These are phyloP conservation scores for Endoconidiophora laricicola DNA, from an alignment of 2,329 filamentous ascomycete genomes.

Conservation along the genomic window DNA sequence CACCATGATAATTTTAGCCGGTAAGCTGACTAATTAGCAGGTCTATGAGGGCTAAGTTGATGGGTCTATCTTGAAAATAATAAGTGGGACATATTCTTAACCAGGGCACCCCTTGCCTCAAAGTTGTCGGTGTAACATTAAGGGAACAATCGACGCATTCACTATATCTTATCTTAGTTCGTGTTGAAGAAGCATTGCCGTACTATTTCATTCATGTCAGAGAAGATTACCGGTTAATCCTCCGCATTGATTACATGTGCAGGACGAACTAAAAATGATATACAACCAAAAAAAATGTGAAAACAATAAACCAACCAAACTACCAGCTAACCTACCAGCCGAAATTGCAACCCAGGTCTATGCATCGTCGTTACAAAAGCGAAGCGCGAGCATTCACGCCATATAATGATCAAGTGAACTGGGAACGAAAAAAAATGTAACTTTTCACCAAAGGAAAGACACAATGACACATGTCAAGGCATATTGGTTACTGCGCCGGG, in stretches of 20 bases:
- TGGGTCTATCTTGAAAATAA: slow-evolving; percentile 1
- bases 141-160: too few relatives aligned
- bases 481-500: slow-evolving; percentile 44
- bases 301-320: background rate
- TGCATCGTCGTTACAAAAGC: slow-evolving; percentile 2
- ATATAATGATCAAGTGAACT: too few relatives aligned
- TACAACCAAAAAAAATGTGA: background rate
- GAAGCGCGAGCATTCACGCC: background rate
- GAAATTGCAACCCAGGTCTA: slow-evolving; percentile 1
- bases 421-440: background rate
- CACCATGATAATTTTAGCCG: slow-evolving; percentile 8
- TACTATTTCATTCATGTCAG: too few relatives aligned
- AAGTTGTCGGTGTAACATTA: too few relatives aligned
- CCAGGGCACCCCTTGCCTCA: too few relatives aligned
- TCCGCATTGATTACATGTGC: too few relatives aligned
- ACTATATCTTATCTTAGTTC: too few relatives aligned
- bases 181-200: too few relatives aligned
- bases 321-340: background rate
- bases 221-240: too few relatives aligned
- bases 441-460: background rate
- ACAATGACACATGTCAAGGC: slow-evolving; percentile 1
- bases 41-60: background rate
- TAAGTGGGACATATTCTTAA: background rate
- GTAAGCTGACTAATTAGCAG: background rate
- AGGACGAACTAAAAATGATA: too few relatives aligned